Evolutionary conservation across 106 monocot genomes (phyloP).

Genomic region (Dendrobium catenatum): DNA sequence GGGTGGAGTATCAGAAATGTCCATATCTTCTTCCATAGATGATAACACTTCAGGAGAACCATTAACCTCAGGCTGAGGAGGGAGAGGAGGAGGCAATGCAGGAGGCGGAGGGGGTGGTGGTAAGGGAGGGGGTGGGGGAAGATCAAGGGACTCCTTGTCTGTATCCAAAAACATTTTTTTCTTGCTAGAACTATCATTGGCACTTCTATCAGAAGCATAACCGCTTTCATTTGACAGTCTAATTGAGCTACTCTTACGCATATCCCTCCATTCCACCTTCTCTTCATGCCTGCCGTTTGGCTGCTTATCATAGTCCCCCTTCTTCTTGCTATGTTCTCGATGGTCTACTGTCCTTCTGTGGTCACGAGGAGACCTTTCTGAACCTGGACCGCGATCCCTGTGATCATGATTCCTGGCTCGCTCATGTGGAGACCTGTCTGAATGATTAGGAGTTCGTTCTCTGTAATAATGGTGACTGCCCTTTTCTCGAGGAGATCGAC

Average conservation of each 20-base stretch:
- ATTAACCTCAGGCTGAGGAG: slow-evolving; percentile 27
- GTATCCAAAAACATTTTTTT: slow-evolving; percentile 23
- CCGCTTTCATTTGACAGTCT: slow-evolving; percentile 33
- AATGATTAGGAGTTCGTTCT: slow-evolving; percentile 20
- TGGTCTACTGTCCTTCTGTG: slow-evolving; percentile 14
- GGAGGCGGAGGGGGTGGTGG: slow-evolving; percentile 41
- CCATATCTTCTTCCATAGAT: slow-evolving; percentile 99
- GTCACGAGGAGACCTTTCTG: slow-evolving; percentile 37
- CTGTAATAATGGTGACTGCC: slow-evolving; percentile 26
- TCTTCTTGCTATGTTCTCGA: slow-evolving; percentile 33
- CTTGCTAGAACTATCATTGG: slow-evolving; percentile 31
- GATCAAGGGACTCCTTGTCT: slow-evolving; percentile 29
- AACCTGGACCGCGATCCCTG: slow-evolving; percentile 29
- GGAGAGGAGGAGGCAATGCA: slow-evolving; percentile 31
- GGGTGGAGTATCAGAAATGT: slow-evolving; percentile 96
- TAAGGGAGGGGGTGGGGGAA: slow-evolving; percentile 45
- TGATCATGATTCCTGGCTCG: slow-evolving; percentile 25
- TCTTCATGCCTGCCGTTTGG: slow-evolving; percentile 33
- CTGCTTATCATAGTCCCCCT: slow-evolving; percentile 34
- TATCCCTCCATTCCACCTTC: slow-evolving; percentile 21
- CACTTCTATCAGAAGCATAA: slow-evolving; percentile 29
- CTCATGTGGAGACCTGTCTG: slow-evolving; percentile 34
- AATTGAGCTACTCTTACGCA: slow-evolving; percentile 16
- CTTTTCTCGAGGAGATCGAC: slow-evolving; percentile 31
- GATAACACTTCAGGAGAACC: slow-evolving; percentile 35